Base-by-base conservation (phyloP, 345 rosid species). In the Microthlaspi erraticum region DNA sequence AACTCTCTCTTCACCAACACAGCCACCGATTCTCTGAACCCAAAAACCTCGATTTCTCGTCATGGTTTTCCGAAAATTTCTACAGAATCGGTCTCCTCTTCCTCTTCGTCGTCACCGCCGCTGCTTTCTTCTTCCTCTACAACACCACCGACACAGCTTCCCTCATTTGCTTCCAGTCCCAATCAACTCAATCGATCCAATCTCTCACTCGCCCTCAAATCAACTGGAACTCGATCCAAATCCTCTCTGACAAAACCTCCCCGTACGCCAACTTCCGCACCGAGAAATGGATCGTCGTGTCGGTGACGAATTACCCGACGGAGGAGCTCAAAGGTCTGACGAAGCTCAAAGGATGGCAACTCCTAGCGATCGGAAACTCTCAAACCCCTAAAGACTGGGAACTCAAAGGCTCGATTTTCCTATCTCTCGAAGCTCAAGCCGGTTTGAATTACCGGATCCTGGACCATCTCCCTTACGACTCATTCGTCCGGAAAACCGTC, bases 291-390 rank as follows among this genome's bases (percentile, higher is more conserved):
- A 78, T 89, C 68, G 77, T 93, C 9, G 92, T 87, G 50, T 89
- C 96, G 18, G 98, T 93, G n/a, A 82, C 93, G 2, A 78, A 68
- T 60, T 83, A 87, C 68, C 97, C 98, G 2, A 75, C 88, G 0
- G 88, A 89, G 32, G 77, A 87, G 72, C 78, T 93, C 39, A 81
- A 72, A 10, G 80, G 71, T 56, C 64, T 89, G 31, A 84, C 84
- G 23, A 87, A 79, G 70, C 80, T 93, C 50, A 85, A 76, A 69
- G 96, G 98, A 33, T 93, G 98, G 98, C 98, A 93, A 75, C 84
- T 91, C 41, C 71, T 93, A 50, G 94, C 94, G 2, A 76, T 93
- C 32, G 98, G 96, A 63, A 87, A 85, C 78, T 91, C n/a, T n/a
- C 98, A 66, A 71, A 93, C 96, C 1, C 98, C 98, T 4, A 71